A percentile compares a stretch with the other conserved stretches of the same genome.
These are phyloP conservation scores for Lathyrus tuberosus DNA, from an alignment of 306 rosid genomes.

Conservation along the genomic window DNA sequence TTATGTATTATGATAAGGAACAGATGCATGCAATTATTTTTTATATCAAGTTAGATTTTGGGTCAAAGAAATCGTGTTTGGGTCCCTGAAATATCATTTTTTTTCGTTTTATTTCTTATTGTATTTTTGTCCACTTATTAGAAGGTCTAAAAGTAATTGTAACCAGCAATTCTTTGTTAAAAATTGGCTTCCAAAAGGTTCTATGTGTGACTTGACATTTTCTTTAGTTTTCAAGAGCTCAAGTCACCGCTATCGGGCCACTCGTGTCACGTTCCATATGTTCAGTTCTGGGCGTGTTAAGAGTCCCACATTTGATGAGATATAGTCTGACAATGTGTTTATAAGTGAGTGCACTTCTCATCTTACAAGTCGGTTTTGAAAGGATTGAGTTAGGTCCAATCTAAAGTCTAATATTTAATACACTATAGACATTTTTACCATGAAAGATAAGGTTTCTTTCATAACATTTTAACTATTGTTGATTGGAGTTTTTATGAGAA, in stretches of 20 bases:
- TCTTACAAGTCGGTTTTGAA: too few species aligned
- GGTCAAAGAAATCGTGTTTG: neutral
- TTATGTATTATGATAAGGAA: neutral
- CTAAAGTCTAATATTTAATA: neutral
- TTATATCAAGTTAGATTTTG: neutral
- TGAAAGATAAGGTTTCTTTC: neutral
- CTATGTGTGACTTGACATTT: neutral
- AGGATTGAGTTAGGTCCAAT: too few species aligned
- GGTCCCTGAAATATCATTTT: neutral
- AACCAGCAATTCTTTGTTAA: neutral
- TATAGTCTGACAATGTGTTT: too few species aligned
- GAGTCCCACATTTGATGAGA: too few species aligned
- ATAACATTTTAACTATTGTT: neutral
- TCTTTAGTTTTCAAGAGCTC: constrained; percentile 1
- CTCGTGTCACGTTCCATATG: too few species aligned
- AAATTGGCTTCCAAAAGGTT: constrained; percentile 14
- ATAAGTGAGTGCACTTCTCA: too few species aligned
- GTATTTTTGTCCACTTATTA: neutral
- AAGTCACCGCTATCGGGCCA: too few species aligned
- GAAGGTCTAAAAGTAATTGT: constrained; percentile 6
- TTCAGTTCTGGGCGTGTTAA: too few species aligned
- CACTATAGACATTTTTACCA: neutral
- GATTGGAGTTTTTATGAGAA: neutral
- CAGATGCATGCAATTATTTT: constrained; percentile 15
- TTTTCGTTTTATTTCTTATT: neutral